Evolutionary conservation across 2,329 filamentous ascomycete species (phyloP), one percentile per base, ranked within the genome.

Genomic region (Drechslera avenae): DNA sequence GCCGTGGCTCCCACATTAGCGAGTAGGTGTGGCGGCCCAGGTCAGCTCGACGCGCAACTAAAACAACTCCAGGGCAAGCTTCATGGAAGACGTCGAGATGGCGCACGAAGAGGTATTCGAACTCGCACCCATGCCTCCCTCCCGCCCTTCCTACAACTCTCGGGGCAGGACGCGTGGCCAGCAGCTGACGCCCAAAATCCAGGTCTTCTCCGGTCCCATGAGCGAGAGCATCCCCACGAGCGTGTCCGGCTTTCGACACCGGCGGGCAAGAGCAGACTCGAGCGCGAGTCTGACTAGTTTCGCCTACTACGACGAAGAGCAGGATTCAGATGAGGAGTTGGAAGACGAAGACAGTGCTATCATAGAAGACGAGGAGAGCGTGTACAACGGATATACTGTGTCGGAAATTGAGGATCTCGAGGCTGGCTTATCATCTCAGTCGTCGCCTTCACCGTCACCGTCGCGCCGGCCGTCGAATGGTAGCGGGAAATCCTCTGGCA

Each of bases 41-140:
- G 40, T 28, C 21, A 23, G 16, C 18, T 34, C 21, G 5, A 28
- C n/a, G 37, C 34, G 44, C 49, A 50, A 54, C 50, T 54, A 36
- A 58, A 63, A 40, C 10, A 39, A 16, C 28, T 2, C 7, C 43
- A 64, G 57, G 48, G 61, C 55, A 30, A 96, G 90, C 75, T 87
- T 97, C 62, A 87, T 96, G 63, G 91, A 91, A 61, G 91, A 96
- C 74, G 92, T 97, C n/a, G 93, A 97, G 73, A 97, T 99, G 94
- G 93, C 94, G 16, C 91, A 95, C 43, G 90, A 96, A 72, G 93
- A 97, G 83, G 90, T 94, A 69, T 65, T 62, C 57, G 66, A 73
- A 62, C 67, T 72, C 59, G 60, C 43, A 19, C 60, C 63, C 59
- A 56, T 68, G 46, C 41, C 49, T 46, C 60, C 47, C 23, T 47